Base-by-base conservation (phyloP, 768 basidiomycete species). In the Leccinum subtestaceum region DNA sequence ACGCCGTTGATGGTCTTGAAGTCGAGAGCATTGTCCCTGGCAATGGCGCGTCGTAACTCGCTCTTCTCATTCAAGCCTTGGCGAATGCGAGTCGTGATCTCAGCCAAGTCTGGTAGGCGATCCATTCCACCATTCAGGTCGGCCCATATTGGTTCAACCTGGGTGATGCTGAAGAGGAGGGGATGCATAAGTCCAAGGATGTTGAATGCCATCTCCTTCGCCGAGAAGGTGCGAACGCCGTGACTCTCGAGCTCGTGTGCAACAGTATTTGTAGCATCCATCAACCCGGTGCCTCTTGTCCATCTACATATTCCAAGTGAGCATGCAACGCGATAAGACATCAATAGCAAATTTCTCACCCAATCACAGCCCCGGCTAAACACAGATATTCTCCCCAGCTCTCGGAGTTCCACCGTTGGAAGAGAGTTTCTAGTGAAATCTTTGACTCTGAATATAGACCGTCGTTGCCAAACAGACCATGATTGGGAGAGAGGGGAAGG, bases 191-290 rank as follows among this genome's bases (percentile, higher is more conserved):
- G 83, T 60, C 97, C 96, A 56, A 99, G 88, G 67, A 99, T 94
- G 76, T 99, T 99, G 86, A 99, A 99, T 0, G 97, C 95, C 97
- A 98, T 99, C 77, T 99, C 97, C 79, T 98, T 98, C 29, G 97
- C 91, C 1, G 96, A 98, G 85, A 98, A 99, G 2, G 97, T 99
- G 64, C 97, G 86, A 59, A 97, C 93, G 61, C 97, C 97, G 62
- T 89, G 83, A 59, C 86, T 82, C 77, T 99, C 97, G 46, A 99
- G 82, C 55, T 94, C 93, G 58, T 95, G 91, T 27, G 97, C 94
- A 54, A 98, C 89, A 46, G 89, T 92, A 77, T 95, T 95, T 47
- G 93, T 95, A 4, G 95, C 89, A 58, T 84, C 88, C 97, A 99
- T 98, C 53, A 99, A 78, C 58, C 96, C 95, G 10, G 97, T 99